These are phyloP conservation scores for Licmophora abbreviata DNA, from an alignment of 108 stramenopile species.

Conservation along the genomic window DNA sequence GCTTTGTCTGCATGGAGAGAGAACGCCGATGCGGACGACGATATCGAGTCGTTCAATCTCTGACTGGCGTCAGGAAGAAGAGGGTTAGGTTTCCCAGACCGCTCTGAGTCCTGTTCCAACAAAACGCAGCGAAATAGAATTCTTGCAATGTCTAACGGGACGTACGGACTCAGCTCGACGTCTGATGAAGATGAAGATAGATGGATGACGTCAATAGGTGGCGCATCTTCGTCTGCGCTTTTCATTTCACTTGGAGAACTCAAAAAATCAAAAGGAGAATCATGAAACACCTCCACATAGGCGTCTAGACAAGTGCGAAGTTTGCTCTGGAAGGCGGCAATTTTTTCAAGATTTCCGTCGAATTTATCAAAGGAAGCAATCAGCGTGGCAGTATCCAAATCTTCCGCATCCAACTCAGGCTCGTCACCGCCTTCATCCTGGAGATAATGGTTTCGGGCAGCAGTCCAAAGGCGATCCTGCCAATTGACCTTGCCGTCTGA, in stretches of 20 bases:
- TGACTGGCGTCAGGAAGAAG: no score
- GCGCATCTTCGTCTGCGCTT: no score
- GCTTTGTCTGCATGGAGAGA: no score
- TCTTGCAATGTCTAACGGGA: slow-evolving; percentile 1
- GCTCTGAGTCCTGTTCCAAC: no score
- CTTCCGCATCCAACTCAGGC: neutral
- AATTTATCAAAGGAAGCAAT: neutral
- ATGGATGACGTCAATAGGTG: no score
- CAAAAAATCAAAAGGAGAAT: neutral
- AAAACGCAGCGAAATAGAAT: neutral
- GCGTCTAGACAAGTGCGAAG: slow-evolving; percentile 2
- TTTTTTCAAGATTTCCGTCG: neutral
- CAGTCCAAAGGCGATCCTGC: slow-evolving; percentile 4
- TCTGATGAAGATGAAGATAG: no score
- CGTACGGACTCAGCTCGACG: slow-evolving; percentile 1
- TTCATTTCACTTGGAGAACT: no score
- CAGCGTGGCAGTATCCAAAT: neutral
- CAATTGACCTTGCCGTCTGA: slow-evolving; percentile 1
- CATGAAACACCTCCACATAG: slow-evolving; percentile 6
- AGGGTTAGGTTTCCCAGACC: no score
- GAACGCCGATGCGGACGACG: no score
- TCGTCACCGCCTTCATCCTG: neutral
- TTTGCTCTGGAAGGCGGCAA: slow-evolving; percentile 1
- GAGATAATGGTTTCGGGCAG: neutral
- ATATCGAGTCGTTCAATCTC: no score